Evolutionary conservation across 352 stramenopile genomes (phyloP).

Genomic region (Globisporangium abappressorium): DNA sequence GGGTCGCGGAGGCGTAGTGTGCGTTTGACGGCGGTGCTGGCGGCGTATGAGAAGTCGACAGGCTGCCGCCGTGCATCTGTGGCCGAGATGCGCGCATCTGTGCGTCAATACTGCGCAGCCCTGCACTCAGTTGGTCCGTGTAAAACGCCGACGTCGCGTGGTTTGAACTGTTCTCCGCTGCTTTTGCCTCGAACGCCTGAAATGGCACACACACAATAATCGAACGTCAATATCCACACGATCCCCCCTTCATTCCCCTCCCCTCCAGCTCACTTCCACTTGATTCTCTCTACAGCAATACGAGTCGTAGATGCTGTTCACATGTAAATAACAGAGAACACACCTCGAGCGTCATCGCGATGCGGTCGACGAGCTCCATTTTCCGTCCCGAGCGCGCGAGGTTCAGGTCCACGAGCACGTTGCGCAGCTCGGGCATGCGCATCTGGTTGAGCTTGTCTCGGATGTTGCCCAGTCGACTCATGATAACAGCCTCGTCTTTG

Average conservation of each 20-base stretch:
- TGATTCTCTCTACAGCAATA: neutral
- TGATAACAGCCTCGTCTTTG: constrained; percentile 5
- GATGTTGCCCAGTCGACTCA: constrained; percentile 39
- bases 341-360: constrained; percentile 62
- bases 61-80: constrained; percentile 12
- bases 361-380: constrained; percentile 75
- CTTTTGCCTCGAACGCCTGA: constrained; percentile 52
- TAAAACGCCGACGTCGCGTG: constrained; percentile 53
- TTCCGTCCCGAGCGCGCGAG: constrained; percentile 71
- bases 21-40: neutral
- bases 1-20: constrained; percentile 1
- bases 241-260: neutral
- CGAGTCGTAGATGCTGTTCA: neutral
- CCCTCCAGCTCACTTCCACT: neutral
- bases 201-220: neutral
- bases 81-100: constrained; percentile 30
- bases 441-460: constrained; percentile 50
- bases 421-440: constrained; percentile 73
- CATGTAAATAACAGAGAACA: neutral
- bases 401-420: constrained; percentile 66
- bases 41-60: neutral
- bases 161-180: constrained; percentile 37
- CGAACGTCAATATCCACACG: neutral
- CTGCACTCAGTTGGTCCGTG: constrained; percentile 42
- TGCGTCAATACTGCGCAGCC: constrained; percentile 48